Evolutionary conservation across 148 eudicot species (phyloP).

Genomic region (Rhododendron simsii): DNA sequence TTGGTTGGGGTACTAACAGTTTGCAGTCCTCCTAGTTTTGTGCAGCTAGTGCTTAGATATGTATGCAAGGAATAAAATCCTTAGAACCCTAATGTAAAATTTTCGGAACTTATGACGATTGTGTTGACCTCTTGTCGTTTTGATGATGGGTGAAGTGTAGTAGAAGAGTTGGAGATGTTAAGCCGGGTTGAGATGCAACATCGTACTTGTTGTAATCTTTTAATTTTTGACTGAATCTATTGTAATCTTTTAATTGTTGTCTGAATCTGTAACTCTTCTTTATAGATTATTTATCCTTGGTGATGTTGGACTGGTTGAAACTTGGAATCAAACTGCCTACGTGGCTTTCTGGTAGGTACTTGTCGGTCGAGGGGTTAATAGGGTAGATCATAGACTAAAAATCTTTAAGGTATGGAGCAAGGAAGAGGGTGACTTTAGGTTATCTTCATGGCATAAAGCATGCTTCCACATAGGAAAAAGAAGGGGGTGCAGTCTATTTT

Average conservation of each 20-base stretch:
- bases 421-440: neutral
- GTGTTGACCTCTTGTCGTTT: neutral
- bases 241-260: neutral
- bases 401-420: neutral
- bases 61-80: neutral
- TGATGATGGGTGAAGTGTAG: neutral
- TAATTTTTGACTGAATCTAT: neutral
- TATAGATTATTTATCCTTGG: neutral
- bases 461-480: neutral
- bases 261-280: neutral
- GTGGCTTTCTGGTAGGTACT: neutral
- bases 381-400: neutral
- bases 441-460: neutral
- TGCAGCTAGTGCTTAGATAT: neutral
- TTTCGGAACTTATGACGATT: neutral
- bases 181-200: neutral
- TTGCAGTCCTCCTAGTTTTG: neutral
- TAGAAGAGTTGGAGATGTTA: neutral
- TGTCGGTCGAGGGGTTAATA: neutral
- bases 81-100: neutral
- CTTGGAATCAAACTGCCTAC: neutral
- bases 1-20: neutral
- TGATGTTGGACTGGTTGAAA: neutral
- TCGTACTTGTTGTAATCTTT: neutral
- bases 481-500: neutral